Evolutionary conservation across 768 basidiomycete genomes (phyloP), one percentile per base, ranked within the genome.

Genomic region (Trichaptum fuscoviolaceum): DNA sequence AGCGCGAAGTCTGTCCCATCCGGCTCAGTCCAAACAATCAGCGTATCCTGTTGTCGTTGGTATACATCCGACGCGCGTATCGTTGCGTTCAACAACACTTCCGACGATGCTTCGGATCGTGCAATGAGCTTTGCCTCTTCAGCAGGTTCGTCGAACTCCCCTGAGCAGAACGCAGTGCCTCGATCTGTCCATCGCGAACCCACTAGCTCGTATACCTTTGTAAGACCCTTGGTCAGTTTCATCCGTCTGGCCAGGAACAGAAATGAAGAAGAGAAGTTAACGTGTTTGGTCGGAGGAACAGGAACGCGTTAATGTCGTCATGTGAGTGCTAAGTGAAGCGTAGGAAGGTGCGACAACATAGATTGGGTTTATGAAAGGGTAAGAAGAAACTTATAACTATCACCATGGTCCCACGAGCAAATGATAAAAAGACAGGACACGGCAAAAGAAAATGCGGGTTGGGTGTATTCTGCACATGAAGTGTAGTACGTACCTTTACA

Each of bases 21-120:
- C 1, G 93, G 92, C 75, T 99, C 96, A 3, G 96, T 99, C 97
- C 97, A 99, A 23, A 98, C 96, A 71, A 99, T 98, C 62, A 99
- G 84, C 15, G 97, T 99, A 73, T 98, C 96, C 82, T 93, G 91
- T 73, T 94, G 91, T 60, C 89, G 84, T 73, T 92, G 92, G 76
- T 95, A 93, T 57, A 93, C 92, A 74, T 93, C 92, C 75, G 84
- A 91, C 52, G 86, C 84, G 63, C 91, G 88, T 70, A 93, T 93
- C 20, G 86, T 85, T n/a, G 90, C 91, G 15, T 87, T 86, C 57
- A 95, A 84, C 69, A 95, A 87, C 72, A 92, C 81, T 63, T 89
- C 83, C 69, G 86, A 83, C 72, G 89, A 86, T 68, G 84, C 78
- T 76, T 94, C 94, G 20, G 90, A 86, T 68, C 90, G 90, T n/a